Evolutionary conservation across 495 filamentous ascomycete genomes (phyloP).

Genomic region (Astrothelium subdiscretum): DNA sequence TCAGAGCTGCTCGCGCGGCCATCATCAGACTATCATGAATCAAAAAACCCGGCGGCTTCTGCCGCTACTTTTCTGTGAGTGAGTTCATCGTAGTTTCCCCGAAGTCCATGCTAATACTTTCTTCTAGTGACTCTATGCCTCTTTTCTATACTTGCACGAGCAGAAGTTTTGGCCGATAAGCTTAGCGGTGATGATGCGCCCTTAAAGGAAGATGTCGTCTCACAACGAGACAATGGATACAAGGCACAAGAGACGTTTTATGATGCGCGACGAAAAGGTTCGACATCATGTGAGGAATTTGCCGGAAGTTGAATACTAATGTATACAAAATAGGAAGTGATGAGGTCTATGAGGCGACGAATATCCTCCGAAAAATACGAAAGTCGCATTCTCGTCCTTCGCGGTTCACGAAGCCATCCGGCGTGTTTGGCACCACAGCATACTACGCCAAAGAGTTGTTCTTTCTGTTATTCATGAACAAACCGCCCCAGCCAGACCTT

Average conservation of each 20-base stretch:
- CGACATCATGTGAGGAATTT: not conserved
- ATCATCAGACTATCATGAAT: not conserved
- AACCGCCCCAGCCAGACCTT: conserved; percentile 22
- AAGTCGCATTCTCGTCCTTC: conserved; percentile 6
- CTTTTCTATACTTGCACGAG: not conserved
- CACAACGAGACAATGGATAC: not conserved
- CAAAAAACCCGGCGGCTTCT: not conserved
- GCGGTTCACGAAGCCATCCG: conserved; percentile 25
- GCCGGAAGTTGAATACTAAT: not conserved
- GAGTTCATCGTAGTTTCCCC: not conserved
- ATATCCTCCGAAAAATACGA: conserved; percentile 24
- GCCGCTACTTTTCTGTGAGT: conserved; percentile 4
- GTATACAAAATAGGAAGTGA: not conserved
- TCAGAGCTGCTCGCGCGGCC: not conserved
- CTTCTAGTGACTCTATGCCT: not conserved
- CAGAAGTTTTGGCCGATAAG: not conserved
- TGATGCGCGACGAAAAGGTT: not conserved
- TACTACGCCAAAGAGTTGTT: conserved; percentile 36
- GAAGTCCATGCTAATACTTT: not conserved
- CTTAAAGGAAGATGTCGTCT: not conserved
- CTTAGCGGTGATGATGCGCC: not conserved
- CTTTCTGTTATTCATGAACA: conserved; percentile 35
- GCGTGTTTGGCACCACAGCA: conserved; percentile 25
- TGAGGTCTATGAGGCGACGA: conserved; percentile 22
- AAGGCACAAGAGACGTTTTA: not conserved